phyloP scores from a whole-genome alignment of 2,329 filamentous ascomycete genomes.

The Pseudogymnoascus sp. region DNA sequence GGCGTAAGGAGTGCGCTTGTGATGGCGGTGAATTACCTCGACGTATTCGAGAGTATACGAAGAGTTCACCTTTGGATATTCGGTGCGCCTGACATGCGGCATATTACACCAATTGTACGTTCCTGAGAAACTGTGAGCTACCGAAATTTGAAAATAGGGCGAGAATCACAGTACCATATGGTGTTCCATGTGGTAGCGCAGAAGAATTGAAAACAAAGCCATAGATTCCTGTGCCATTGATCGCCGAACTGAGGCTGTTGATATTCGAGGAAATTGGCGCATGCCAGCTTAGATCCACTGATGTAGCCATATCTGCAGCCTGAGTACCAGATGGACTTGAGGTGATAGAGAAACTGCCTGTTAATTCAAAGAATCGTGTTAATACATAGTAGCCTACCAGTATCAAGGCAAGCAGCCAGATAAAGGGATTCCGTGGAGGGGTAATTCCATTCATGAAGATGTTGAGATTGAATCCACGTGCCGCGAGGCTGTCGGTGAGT shows the following conservation, averaged over 20 bases:
- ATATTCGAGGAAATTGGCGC: background rate
- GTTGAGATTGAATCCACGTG: background rate
- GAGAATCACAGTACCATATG: background rate
- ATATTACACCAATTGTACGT: background rate
- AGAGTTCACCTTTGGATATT: background rate
- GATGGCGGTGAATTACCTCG: background rate
- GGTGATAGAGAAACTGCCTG: background rate
- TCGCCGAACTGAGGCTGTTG: background rate
- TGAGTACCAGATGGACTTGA: background rate
- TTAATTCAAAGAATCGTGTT: background rate
- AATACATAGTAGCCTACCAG: background rate
- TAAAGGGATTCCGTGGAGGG: background rate
- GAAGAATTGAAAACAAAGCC: background rate
- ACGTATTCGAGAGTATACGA: background rate
- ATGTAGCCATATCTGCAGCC: background rate
- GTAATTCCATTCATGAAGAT: background rate
- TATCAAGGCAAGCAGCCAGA: background rate
- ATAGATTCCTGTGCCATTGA: constrained; percentile 15
- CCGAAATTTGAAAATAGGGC: background rate
- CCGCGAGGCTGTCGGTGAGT: too few species aligned
- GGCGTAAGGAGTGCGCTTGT: background rate
- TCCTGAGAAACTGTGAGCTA: background rate
- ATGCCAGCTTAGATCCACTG: background rate
- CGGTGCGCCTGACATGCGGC: background rate
- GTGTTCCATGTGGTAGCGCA: background rate